These are phyloP conservation scores for Fusarium sp. DNA, from an alignment of 2,329 filamentous ascomycete genomes.

Conservation along the genomic window DNA sequence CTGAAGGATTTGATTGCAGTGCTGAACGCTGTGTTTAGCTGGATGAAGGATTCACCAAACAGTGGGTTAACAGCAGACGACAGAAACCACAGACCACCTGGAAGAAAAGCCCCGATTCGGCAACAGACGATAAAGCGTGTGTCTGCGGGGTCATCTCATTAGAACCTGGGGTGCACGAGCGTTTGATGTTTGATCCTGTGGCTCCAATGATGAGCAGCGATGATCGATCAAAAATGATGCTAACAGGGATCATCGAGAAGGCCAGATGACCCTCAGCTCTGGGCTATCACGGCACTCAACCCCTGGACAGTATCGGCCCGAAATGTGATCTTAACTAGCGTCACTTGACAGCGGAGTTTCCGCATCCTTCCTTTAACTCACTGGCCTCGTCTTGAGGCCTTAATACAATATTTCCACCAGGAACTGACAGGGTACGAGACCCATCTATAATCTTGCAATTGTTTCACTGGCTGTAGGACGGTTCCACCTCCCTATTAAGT, in stretches of 20 bases:
- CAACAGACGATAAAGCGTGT: neutral
- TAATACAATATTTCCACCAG: neutral
- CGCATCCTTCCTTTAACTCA: conserved; percentile 14
- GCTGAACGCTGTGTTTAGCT: conserved; percentile 7
- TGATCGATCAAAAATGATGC: conserved; percentile 7
- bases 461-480: neutral
- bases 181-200: conserved; percentile 19
- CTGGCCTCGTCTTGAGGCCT: neutral
- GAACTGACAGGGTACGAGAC: neutral
- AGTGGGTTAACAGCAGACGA: conserved; percentile 7
- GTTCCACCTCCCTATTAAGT: conserved; percentile 13
- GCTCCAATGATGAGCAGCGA: conserved; percentile 6
- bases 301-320: conserved; percentile 24
- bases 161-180: conserved; percentile 18
- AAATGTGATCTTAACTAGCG: conserved; percentile 9
- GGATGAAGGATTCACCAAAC: conserved; percentile 7
- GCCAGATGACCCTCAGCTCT: conserved; percentile 15
- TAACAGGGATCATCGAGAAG: conserved; percentile 16
- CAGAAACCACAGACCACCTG: no score
- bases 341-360: conserved; percentile 32
- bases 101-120: conserved; percentile 7
- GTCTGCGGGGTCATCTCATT: conserved; percentile 30
- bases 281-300: neutral
- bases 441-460: neutral
- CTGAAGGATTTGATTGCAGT: conserved; percentile 31